Evolutionary conservation across 495 filamentous ascomycete genomes (phyloP).

Genomic region (Jackrogersella minutella): DNA sequence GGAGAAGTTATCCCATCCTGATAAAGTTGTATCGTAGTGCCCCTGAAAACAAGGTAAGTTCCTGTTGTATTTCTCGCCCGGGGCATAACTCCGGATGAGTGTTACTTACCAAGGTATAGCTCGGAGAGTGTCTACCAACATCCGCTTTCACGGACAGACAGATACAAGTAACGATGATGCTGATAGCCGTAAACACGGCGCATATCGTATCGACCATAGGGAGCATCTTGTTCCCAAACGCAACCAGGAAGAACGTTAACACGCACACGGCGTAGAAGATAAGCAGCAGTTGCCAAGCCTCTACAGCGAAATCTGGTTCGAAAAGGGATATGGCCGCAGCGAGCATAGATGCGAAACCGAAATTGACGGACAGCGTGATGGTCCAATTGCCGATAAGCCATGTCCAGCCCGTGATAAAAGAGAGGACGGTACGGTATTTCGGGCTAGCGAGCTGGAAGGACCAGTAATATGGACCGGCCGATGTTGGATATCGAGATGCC

Average conservation of each 20-base stretch:
- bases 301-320: conserved; percentile 50
- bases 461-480: conserved; percentile 67
- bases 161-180: conserved; percentile 47
- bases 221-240: conserved; percentile 62
- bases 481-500: conserved; percentile 63
- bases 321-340: conserved; percentile 61
- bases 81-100: conserved; percentile 53
- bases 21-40: conserved; percentile 59
- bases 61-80: conserved; percentile 50
- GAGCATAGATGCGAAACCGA: conserved; percentile 63
- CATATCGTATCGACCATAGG: conserved; percentile 63
- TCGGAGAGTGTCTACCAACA: conserved; percentile 55
- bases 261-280: conserved; percentile 64
- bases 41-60: conserved; percentile 56
- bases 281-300: conserved; percentile 59
- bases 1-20: conserved; percentile 63
- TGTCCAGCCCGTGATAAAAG: conserved; percentile 67
- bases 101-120: conserved; percentile 45
- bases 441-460: conserved; percentile 62
- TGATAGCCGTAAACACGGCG: conserved; percentile 45
- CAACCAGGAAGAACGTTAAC: conserved; percentile 60
- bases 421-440: conserved; percentile 56
- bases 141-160: conserved; percentile 64
- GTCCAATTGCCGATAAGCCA: conserved; percentile 63
- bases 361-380: conserved; percentile 67